These are phyloP conservation scores for Blastocystis sp. DNA, from an alignment of 352 stramenopile species.

Conservation along the genomic window DNA sequence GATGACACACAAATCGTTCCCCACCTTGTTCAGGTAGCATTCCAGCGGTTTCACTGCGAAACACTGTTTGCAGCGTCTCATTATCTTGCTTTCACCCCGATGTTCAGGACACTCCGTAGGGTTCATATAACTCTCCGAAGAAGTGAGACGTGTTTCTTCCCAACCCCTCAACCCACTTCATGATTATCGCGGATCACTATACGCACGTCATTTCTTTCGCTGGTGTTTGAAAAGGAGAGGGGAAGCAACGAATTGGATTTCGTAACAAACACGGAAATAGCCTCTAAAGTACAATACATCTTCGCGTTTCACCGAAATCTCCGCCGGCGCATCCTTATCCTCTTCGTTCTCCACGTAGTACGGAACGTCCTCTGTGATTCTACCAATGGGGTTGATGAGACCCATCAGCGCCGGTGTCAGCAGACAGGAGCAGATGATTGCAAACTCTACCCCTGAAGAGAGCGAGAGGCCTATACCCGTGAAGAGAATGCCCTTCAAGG, in stretches of 20 bases:
- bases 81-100: not conserved
- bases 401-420: constrained; percentile 43
- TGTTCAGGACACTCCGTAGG: not conserved
- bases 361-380: not conserved
- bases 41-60: constrained; percentile 16
- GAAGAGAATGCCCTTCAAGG: constrained; percentile 62
- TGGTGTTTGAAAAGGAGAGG: too few relatives aligned
- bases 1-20: constrained; percentile 27
- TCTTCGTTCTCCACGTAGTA: not conserved
- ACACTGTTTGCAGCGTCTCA: constrained; percentile 41
- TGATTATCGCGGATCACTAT: not conserved
- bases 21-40: constrained; percentile 23
- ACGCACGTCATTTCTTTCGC: not conserved
- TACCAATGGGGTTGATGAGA: constrained; percentile 51
- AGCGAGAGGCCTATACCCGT: not conserved
- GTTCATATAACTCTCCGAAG: too few relatives aligned
- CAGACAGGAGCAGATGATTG: constrained; percentile 44
- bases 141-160: too few relatives aligned
- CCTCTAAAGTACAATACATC: constrained; percentile 69
- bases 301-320: not conserved
- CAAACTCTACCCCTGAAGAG: constrained; percentile 40
- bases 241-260: not conserved
- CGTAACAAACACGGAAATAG: constrained; percentile 42
- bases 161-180: not conserved
- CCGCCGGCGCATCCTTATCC: not conserved